Evolutionary conservation across 805 yeast species (phyloP).

Genomic region (Osmozyma mogii): DNA sequence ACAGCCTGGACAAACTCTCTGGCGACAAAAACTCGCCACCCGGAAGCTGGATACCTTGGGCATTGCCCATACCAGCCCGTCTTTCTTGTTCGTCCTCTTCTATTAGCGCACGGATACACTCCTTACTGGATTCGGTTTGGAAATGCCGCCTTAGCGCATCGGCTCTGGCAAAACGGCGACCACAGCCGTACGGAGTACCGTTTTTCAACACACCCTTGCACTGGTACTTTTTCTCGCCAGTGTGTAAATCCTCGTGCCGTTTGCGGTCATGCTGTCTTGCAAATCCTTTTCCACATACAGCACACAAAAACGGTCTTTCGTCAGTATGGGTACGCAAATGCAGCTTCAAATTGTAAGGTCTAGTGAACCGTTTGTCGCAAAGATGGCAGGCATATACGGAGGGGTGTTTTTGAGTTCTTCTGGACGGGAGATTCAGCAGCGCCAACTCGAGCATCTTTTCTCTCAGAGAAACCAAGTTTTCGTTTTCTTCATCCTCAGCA

Average conservation of each 20-base stretch:
- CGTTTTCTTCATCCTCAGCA: constrained; percentile 4
- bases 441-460: constrained; percentile 64
- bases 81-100: constrained; percentile 33
- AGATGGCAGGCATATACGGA: constrained; percentile 69
- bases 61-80: no score
- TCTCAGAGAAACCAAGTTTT: constrained; percentile 22
- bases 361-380: constrained; percentile 81
- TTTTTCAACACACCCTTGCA: constrained; percentile 55
- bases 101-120: constrained; percentile 31
- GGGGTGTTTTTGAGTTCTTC: constrained; percentile 63
- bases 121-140: constrained; percentile 40
- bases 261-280: constrained; percentile 41
- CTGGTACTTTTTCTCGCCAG: constrained; percentile 67
- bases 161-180: constrained; percentile 38
- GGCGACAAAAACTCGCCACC: constrained; percentile 13
- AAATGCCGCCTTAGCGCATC: constrained; percentile 39
- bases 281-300: constrained; percentile 71
- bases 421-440: constrained; percentile 43
- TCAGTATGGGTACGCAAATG: constrained; percentile 88
- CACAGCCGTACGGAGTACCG: constrained; percentile 36
- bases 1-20: not conserved
- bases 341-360: constrained; percentile 89
- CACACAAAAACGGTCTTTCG: constrained; percentile 70
- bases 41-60: constrained; percentile 15
- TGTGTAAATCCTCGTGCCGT: constrained; percentile 49